Evolutionary conservation across 179 eudicot species (phyloP).

Genomic region (Carnegiea gigantea): DNA sequence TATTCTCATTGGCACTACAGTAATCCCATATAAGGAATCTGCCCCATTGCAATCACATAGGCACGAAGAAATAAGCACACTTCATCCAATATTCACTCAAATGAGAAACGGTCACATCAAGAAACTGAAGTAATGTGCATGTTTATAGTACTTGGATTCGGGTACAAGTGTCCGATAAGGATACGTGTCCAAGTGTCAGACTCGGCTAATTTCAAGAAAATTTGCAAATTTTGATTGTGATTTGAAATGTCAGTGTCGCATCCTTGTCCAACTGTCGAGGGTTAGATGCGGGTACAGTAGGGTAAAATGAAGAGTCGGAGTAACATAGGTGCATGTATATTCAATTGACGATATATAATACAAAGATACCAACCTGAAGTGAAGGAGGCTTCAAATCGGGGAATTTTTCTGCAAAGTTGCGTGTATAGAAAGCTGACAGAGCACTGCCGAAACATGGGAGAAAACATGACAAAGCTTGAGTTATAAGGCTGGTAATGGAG

Average conservation of each 20-base stretch:
- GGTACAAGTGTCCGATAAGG: too few species aligned
- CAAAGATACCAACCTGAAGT: constrained; percentile 63
- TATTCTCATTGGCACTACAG: background rate
- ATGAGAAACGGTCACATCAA: constrained; percentile 7
- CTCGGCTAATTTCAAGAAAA: too few species aligned
- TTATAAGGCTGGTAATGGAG: background rate
- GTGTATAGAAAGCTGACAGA: constrained; percentile 91
- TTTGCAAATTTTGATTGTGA: too few species aligned
- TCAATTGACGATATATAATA: background rate
- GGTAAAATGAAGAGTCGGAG: too few species aligned
- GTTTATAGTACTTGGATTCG: too few species aligned
- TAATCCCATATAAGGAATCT: background rate
- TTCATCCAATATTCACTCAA: background rate
- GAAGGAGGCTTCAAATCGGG: constrained; percentile 81
- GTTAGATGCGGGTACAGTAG: too few species aligned
- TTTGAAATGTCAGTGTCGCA: too few species aligned
- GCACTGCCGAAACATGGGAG: constrained; percentile 54
- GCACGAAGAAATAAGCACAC: constrained; percentile 1
- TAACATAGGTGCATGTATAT: background rate
- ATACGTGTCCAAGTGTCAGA: too few species aligned
- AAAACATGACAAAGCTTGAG: constrained; percentile 3
- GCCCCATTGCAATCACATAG: background rate
- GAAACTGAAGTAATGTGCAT: constrained; percentile 8
- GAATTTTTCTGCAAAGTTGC: constrained; percentile 69
- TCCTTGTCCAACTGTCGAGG: too few species aligned